Evolutionary conservation across 2,329 filamentous ascomycete species (phyloP).

Genomic region (Parastagonospora nodorum): DNA sequence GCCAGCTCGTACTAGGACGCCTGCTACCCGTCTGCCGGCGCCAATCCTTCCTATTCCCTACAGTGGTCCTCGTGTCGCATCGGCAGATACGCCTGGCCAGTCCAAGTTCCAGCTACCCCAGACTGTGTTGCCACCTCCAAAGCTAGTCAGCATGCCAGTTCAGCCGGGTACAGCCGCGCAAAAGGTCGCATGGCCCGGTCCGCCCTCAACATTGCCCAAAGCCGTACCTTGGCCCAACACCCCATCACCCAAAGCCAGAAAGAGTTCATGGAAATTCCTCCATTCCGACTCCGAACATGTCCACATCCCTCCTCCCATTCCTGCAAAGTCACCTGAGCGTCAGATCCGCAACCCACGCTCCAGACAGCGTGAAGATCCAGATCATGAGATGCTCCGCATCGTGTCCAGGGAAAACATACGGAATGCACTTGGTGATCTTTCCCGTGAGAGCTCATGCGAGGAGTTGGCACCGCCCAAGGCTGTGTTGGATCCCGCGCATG

Average conservation of each 20-base stretch:
- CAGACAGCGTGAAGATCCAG: conserved; percentile 5
- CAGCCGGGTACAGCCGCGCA: background rate
- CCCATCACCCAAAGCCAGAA: too few relatives aligned
- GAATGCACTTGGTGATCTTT: conserved; percentile 22
- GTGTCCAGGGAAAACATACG: conserved; percentile 44
- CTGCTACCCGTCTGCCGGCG: conserved; percentile 20
- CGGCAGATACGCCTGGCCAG: conserved; percentile 3
- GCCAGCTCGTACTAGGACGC: conserved; percentile 1
- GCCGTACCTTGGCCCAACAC: background rate
- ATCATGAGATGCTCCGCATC: conserved; percentile 24
- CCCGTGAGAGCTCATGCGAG: conserved; percentile 25
- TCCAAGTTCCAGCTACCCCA: background rate
- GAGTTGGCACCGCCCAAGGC: conserved; percentile 10
- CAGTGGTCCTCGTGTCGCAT: conserved; percentile 11
- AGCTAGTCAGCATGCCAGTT: background rate
- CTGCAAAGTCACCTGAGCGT: conserved; percentile 25
- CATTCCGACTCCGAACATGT: conserved; percentile 9
- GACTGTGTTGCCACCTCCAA: background rate
- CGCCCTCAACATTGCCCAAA: background rate
- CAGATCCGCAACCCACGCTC: background rate
- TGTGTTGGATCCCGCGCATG: background rate
- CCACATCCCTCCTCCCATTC: conserved; percentile 19
- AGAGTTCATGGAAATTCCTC: background rate
- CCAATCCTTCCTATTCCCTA: conserved; percentile 23
- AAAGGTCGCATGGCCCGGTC: background rate